phyloP scores from a whole-genome alignment of 257 asterid species.

The Solanum corneliomulleri region DNA sequence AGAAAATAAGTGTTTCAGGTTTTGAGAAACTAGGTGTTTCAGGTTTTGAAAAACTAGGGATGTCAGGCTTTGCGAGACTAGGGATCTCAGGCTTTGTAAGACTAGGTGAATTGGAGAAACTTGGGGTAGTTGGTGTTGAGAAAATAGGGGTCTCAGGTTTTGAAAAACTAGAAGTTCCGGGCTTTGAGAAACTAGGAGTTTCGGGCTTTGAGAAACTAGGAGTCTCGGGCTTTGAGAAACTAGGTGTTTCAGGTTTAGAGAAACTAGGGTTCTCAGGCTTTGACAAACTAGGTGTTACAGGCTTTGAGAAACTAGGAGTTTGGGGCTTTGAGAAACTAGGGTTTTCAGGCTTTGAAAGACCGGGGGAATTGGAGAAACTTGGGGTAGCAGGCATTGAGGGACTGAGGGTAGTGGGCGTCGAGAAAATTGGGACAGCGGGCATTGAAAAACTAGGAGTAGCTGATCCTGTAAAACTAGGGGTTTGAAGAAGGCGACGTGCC shows the following conservation, averaged over 20 bases:
- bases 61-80: neutral
- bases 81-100: neutral
- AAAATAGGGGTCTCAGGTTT: neutral
- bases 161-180: neutral
- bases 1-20: neutral
- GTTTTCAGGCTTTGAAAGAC: neutral
- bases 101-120: neutral
- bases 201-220: neutral
- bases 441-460: neutral
- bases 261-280: too few species aligned
- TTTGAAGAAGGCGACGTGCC: constrained; percentile 12
- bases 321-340: neutral
- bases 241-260: neutral
- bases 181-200: neutral
- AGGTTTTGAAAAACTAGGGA: neutral
- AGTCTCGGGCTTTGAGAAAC: neutral
- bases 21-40: neutral
- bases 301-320: neutral
- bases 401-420: neutral
- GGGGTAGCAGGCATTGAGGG: neutral
- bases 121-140: neutral
- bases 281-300: neutral
- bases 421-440: neutral
- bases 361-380: neutral
- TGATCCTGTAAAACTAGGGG: neutral